Base-by-base conservation (phyloP, 140 eudicot species). In the Senecio squalidus region DNA sequence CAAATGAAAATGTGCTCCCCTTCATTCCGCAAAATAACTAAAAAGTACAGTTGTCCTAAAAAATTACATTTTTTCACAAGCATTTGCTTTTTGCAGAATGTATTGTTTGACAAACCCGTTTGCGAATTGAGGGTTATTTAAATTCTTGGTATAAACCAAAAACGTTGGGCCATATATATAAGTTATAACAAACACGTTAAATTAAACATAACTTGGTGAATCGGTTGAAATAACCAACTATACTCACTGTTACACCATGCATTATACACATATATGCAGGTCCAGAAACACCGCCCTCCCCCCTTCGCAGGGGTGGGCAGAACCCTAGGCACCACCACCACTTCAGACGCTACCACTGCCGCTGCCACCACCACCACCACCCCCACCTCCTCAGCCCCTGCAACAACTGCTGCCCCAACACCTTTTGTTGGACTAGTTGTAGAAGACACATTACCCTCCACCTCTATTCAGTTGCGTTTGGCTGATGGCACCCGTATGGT, bases 401-500 rank as follows among this genome's bases (percentile, higher is more conserved):
- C 78, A 9, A 31, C 65, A 29, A 55, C 41, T 5, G 55, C 85
- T 15, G 81, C 83, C 11, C 89, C 97, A 26, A 17, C 83, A 13
- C 95, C 83, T 25, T 23, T 75, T 8, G 44, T 44, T 29, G 89
- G 94, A n/a, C 74, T 85, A 15, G 67, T 81, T n/a, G 91, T 91
- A 28, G 98, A 86, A 23, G 39, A 66, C 58, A 25, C 80, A 2
- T 50, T 73, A 53, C 98, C 98, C 9, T 77, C 84, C 2, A 91
- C 98, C 44, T 86, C 94, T 1, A 83, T 91, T 40, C 98, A 83
- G 70, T 77, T 91, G n/a, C 66, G 95, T 74, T 58, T 91, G 69
- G 88, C 79, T 11, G 98, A 91, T 74, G 98, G 98, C 6, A 91
- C 96, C 6, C 91, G 98, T 18, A 78, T 91, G 90, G 83, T 86